Evolutionary conservation across 2,329 filamentous ascomycete species (phyloP).

Genomic region (Ascochyta viciae-villosae): DNA sequence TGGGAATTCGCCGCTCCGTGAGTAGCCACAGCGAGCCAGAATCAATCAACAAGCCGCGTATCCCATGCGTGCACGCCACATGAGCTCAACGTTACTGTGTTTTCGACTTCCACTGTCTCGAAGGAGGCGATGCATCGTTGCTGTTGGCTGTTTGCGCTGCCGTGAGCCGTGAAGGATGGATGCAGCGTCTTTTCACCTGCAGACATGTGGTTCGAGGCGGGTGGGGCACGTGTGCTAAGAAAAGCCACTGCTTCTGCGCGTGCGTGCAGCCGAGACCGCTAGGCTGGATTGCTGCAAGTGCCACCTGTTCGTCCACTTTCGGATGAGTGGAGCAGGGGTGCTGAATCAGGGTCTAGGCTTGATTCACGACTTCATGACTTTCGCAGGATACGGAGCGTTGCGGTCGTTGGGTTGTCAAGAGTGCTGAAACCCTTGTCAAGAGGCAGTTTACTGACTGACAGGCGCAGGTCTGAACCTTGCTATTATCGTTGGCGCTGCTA

Average conservation of each 20-base stretch:
- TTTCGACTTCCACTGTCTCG: too few species aligned
- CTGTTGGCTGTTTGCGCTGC: not conserved
- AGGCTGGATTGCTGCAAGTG: constrained; percentile 14
- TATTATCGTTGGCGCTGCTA: too few species aligned
- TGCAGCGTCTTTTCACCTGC: not conserved
- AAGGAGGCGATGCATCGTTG: not conserved
- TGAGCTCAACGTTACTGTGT: too few species aligned
- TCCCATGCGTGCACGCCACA: too few species aligned
- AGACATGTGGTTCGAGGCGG: constrained; percentile 3
- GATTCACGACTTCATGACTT: not conserved
- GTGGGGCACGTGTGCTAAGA: constrained; percentile 20
- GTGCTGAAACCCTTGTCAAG: too few species aligned
- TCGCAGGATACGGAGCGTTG: not conserved
- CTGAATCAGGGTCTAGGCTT: not conserved
- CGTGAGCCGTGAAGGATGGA: not conserved
- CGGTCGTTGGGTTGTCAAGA: not conserved
- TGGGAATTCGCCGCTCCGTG: constrained; percentile 15
- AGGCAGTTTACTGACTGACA: too few species aligned
- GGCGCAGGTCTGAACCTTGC: too few species aligned
- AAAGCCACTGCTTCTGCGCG: constrained; percentile 3
- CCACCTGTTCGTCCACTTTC: constrained; percentile 22
- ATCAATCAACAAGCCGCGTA: too few species aligned
- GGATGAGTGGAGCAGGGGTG: constrained; percentile 18
- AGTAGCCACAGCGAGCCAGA: too few species aligned
- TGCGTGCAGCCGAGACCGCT: constrained; percentile 17